phyloP scores from a whole-genome alignment of 2,329 filamentous ascomycete genomes.

The Fusarium fracticaudum region DNA sequence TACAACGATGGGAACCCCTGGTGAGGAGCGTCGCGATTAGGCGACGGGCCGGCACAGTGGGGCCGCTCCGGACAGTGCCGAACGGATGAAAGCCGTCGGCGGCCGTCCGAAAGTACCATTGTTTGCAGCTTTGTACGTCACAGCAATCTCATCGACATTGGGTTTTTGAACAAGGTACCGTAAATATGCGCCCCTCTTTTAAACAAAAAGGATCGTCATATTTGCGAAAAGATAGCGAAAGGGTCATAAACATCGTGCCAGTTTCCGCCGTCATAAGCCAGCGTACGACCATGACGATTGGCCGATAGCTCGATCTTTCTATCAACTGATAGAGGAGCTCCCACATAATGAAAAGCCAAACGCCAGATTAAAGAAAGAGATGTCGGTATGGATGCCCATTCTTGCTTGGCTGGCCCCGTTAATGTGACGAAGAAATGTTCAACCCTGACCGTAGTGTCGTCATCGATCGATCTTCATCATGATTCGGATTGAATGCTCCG shows the following conservation, averaged over 20 bases:
- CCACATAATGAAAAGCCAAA: neutral
- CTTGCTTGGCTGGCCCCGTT: slow-evolving; percentile 27
- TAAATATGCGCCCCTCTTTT: slow-evolving; percentile 12
- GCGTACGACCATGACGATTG: slow-evolving; percentile 8
- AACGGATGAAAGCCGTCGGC: neutral
- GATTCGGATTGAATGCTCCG: slow-evolving; percentile 35
- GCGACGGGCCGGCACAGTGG: slow-evolving; percentile 19
- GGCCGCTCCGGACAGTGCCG: slow-evolving; percentile 26
- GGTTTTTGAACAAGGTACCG: neutral
- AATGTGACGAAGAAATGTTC: slow-evolving; percentile 31
- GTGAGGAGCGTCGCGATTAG: neutral
- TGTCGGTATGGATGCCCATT: neutral
- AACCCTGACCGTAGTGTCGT: slow-evolving; percentile 32
- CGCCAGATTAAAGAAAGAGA: neutral
- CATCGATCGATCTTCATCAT: slow-evolving; percentile 41
- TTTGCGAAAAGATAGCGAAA: slow-evolving; percentile 5
- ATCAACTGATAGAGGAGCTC: neutral
- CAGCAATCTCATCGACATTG: neutral
- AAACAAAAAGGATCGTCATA: neutral
- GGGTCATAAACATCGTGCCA: neutral
- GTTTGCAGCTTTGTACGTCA: slow-evolving; percentile 11
- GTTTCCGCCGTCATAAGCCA: slow-evolving; percentile 5
- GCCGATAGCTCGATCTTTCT: neutral
- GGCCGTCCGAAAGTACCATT: neutral
- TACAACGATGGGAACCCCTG: neutral